phyloP scores from a whole-genome alignment of 2,329 filamentous ascomycete species.

The Fusarium tupiense region DNA sequence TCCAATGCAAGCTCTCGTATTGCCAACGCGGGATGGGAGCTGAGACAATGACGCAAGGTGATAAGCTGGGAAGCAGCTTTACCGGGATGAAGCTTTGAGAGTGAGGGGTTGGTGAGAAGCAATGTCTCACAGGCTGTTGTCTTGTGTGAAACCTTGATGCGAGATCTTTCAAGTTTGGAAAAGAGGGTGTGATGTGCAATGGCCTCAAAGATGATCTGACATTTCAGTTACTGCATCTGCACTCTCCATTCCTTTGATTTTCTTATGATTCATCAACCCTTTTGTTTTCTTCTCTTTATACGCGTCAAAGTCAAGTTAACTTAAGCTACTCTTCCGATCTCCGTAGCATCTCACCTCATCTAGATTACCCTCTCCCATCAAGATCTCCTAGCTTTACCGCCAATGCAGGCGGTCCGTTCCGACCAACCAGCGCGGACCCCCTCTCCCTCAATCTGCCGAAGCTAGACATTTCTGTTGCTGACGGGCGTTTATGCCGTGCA shows the following conservation, averaged over 20 bases:
- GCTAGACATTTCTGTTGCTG: constrained; percentile 7
- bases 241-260: background rate
- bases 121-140: constrained; percentile 12
- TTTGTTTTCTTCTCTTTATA: background rate
- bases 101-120: background rate
- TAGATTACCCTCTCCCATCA: background rate
- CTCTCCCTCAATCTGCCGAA: constrained; percentile 4
- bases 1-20: background rate
- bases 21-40: background rate
- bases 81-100: background rate
- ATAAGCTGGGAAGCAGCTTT: background rate
- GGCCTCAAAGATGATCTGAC: background rate
- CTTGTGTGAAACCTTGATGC: background rate
- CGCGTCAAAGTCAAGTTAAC: background rate
- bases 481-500: constrained; percentile 6
- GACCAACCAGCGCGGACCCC: constrained; percentile 2
- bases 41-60: background rate
- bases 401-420: constrained; percentile 33
- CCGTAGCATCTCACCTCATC: background rate
- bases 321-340: background rate
- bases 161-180: constrained; percentile 2
- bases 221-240: background rate
- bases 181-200: background rate
- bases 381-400: background rate
- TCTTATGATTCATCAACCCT: background rate